A percentile compares a stretch with the other conserved stretches of the same genome.
These are phyloP conservation scores for Colletotrichum sp. DNA, from an alignment of 2,329 filamentous ascomycete genomes.

Conservation along the genomic window DNA sequence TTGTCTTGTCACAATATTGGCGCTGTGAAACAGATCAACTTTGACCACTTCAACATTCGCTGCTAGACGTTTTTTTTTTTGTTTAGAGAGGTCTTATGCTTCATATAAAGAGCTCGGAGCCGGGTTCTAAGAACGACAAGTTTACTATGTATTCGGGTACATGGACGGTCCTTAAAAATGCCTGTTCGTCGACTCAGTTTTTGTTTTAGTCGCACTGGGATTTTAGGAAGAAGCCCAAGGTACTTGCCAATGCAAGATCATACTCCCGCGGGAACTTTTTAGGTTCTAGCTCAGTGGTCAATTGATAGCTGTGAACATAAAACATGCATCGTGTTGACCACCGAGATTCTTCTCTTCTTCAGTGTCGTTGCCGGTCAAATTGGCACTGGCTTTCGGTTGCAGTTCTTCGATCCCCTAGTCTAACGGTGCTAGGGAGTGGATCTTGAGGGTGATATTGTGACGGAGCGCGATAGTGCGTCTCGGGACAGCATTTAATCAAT, in stretches of 20 bases:
- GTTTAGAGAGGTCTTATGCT: not conserved
- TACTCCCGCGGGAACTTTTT: not conserved
- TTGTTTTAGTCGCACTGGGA: too few relatives aligned
- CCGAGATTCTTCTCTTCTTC: not conserved
- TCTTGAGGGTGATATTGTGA: too few relatives aligned
- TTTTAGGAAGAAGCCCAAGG: not conserved
- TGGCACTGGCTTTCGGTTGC: too few relatives aligned
- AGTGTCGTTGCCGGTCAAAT: not conserved
- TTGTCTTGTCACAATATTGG: not conserved
- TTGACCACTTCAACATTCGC: slow-evolving; percentile 12
- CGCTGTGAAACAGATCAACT: slow-evolving; percentile 4
- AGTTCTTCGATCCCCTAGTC: too few relatives aligned
- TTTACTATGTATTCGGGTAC: not conserved
- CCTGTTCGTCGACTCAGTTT: not conserved
- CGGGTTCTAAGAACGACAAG: not conserved
- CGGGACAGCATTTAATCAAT: too few relatives aligned
- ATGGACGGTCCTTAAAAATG: not conserved
- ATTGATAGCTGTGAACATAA: not conserved
- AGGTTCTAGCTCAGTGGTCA: not conserved
- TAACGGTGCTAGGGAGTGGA: too few relatives aligned
- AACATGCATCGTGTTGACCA: not conserved
- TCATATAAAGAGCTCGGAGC: not conserved
- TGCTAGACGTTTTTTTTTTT: not conserved
- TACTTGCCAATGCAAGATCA: not conserved
- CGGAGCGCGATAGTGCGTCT: too few relatives aligned